A percentile compares a stretch with the other conserved stretches of the same genome.
Evolutionary conservation across 2,329 filamentous ascomycete species (phyloP).

Genomic region (Ceratocystis ficicola): DNA sequence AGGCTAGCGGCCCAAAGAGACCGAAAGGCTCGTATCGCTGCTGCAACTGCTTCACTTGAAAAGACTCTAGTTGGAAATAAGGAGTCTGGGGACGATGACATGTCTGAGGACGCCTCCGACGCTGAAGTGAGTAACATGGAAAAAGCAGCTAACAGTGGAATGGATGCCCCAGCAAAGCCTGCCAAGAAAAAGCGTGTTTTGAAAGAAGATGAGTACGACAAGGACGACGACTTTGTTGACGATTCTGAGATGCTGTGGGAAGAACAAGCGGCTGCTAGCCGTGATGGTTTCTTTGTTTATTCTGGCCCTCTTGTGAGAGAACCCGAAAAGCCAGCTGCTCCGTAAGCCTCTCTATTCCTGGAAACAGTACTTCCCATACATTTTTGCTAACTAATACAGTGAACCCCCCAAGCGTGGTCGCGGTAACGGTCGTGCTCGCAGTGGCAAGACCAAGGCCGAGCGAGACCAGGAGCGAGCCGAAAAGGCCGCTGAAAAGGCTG

Average conservation of each 20-base stretch:
- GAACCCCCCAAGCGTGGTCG: slow-evolving; percentile 57
- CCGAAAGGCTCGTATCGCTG: slow-evolving; percentile 75
- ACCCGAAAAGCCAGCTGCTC: slow-evolving; percentile 56
- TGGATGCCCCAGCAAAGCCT: slow-evolving; percentile 43
- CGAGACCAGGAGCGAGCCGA: slow-evolving; percentile 21
- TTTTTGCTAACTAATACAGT: slow-evolving; percentile 37
- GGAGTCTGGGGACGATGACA: slow-evolving; percentile 48
- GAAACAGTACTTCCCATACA: slow-evolving; percentile 4
- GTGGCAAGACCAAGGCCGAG: slow-evolving; percentile 22
- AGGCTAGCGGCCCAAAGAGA: slow-evolving; percentile 80
- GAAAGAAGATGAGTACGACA: slow-evolving; percentile 72
- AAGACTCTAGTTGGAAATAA: slow-evolving; percentile 48
- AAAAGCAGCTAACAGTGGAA: slow-evolving; percentile 37
- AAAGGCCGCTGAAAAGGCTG: slow-evolving; percentile 21
- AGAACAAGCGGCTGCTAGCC: slow-evolving; percentile 82
- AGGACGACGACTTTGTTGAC: slow-evolving; percentile 75
- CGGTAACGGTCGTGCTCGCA: slow-evolving; percentile 29
- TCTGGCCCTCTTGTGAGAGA: slow-evolving; percentile 82
- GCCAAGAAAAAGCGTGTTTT: slow-evolving; percentile 68
- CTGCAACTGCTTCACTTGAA: slow-evolving; percentile 75
- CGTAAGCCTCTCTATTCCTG: slow-evolving; percentile 33
- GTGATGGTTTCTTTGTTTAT: slow-evolving; percentile 97
- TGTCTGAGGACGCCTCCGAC: slow-evolving; percentile 65
- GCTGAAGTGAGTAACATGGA: slow-evolving; percentile 79
- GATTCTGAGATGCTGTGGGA: slow-evolving; percentile 94